Evolutionary conservation across 1,139 yeast genomes (phyloP), one percentile per base, ranked within the genome.

Genomic region (Yamadazyma triangularis): DNA sequence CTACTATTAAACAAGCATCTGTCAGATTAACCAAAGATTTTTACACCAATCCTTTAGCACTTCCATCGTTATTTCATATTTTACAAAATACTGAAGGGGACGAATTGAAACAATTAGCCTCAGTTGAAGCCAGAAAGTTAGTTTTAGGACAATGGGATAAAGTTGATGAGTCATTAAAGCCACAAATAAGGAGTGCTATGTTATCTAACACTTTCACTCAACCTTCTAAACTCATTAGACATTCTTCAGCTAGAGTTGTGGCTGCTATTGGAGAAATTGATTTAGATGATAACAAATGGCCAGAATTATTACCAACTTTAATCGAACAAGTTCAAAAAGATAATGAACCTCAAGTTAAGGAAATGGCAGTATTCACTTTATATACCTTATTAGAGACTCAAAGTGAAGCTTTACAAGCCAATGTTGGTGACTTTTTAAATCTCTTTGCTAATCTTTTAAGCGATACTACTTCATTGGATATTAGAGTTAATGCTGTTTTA

Each of bases 111-210:
- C 96, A 88, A 60, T 70, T 91, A 43, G 95, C 97, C 12, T 95
- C 96, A 40, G 96, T 91, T 38, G 98, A 91, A 62, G 89, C 89
- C 26, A 79, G 96, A 63, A 91, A 93, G 60, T 74, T 84, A 52
- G 78, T 87, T 30, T 51, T 72, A 32, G 68, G 72, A 42, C 79
- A 78, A 51, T 91, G 98, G 98, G 76, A 68, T 24, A 33, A 34
- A 3, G 53, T 77, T 30, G 82, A 79, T 46, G 73, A 60, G 15
- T 47, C 68, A 7, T 52, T 75, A 36, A 78, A 79, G 58, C 64
- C 71, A 26, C 68, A 70, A 35, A 79, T 91, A 53, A 80, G 85
- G 53, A 65, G 68, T 26, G 70, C 91, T 15, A 59, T 89, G 48
- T 70, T 91, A 47, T 71, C 73, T 42, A 72, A 78, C 41, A 79